Evolutionary conservation across 2,329 filamentous ascomycete species (phyloP), one percentile per base, ranked within the genome.

Genomic region (Aspergillus sp.): DNA sequence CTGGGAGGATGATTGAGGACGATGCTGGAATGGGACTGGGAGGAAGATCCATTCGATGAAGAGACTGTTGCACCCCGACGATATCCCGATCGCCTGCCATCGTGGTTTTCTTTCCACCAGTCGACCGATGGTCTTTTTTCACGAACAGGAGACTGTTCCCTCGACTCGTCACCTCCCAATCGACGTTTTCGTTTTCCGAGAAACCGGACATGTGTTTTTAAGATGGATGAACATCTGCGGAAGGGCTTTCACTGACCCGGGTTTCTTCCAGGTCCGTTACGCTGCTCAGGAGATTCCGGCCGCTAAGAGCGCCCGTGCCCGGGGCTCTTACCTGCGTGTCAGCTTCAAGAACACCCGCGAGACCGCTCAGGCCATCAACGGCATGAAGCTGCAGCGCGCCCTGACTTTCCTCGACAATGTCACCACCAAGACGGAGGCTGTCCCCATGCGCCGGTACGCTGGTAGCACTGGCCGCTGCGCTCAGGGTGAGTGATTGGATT

Each of bases 291-390:
- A 91, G 77, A 93, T 95, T 76, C 82, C 88, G 72, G 81, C 86
- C 78, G 84, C 87, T 70, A 96, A 96, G 86, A 95, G 90, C 82
- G 94, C 94, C 79, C 90, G 93, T 83, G 89, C 93, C 76, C 92
- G 94, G 81, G 94, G 95, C 80, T 91, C 92, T 77, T 99, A 97
- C 85, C 89, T 99, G 72, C 91, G 94, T 77, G 93, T 97, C 71
- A 95, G 90, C 70, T 99, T 96, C 90, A 99, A 99, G 88, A 99
- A 99, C 88, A 99, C 94, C 77, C 91, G 94, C 75, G 95, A 99
- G 85, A 96, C 93, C 67, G 94, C 95, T 64, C 94, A 97, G 84
- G 92, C 92, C 73, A 96, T 99, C 86, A 97, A 94, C 82, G 93
- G 93, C 81, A 96, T 91, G 91, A 96, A 96, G 84, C 78, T 97